A percentile compares a stretch with the other conserved stretches of the same genome.
Conservation (phyloP, 305 asterid genomes). For the Rubia tinctorum region DNA sequence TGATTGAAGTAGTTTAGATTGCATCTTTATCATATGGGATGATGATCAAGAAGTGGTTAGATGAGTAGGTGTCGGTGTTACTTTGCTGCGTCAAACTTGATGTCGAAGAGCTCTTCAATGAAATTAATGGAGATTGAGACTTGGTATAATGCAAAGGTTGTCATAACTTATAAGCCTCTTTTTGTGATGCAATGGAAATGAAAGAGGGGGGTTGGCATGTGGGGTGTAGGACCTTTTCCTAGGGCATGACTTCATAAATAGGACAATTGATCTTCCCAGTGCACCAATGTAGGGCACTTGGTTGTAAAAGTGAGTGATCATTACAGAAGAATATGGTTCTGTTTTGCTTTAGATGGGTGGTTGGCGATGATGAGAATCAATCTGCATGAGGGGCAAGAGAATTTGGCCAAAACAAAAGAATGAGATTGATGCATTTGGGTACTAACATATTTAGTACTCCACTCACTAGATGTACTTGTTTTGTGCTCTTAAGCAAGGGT, state of each 20-base stretch:
- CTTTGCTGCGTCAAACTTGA: no score
- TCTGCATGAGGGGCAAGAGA: neutral
- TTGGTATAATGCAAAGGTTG: conserved; percentile 24
- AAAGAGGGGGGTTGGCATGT: conserved; percentile 34
- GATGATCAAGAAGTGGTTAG: no score
- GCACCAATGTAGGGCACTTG: neutral
- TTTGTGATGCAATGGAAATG: conserved; percentile 14
- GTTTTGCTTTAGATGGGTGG: neutral
- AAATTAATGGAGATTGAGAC: conserved; percentile 28
- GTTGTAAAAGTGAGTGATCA: neutral
- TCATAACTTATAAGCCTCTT: conserved; percentile 24
- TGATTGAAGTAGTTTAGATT: no score
- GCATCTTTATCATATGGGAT: no score
- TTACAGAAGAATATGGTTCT: neutral
- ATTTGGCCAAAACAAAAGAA: neutral
- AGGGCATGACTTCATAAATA: neutral
- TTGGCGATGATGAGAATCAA: neutral
- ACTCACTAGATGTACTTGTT: neutral
- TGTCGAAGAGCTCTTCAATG: neutral
- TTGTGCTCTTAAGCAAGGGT: neutral
- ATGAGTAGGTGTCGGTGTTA: no score
- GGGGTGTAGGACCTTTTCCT: conserved; percentile 34
- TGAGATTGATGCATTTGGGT: neutral
- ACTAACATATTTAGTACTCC: no score
- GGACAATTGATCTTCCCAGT: neutral